phyloP scores from a whole-genome alignment of 805 yeast species.

The Starmerella sp. region DNA sequence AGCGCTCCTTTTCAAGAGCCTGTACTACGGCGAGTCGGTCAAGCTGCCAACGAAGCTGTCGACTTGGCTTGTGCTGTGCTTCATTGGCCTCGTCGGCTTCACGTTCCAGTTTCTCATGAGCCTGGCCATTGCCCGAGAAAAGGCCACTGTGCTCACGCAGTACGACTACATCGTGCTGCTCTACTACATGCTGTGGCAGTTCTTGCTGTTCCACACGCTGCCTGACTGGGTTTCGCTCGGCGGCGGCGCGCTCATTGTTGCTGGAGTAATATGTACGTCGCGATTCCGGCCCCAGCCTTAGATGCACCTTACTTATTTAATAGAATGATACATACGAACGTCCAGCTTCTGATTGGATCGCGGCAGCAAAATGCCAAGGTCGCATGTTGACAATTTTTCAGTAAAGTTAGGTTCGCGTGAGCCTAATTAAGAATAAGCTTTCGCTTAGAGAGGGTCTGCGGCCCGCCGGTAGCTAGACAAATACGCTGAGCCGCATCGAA shows the following conservation, averaged over 20 bases:
- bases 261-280: constrained; percentile 7
- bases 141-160: constrained; percentile 62
- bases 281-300: constrained; percentile 21
- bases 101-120: constrained; percentile 68
- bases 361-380: not conserved
- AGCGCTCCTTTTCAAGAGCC: constrained; percentile 24
- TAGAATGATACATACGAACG: no score
- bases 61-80: constrained; percentile 46
- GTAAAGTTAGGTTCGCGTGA: not conserved
- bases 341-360: no score
- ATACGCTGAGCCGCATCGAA: no score
- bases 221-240: constrained; percentile 58
- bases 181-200: constrained; percentile 67
- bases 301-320: not conserved
- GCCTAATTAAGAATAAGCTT: not conserved
- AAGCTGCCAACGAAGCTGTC: not conserved
- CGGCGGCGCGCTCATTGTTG: constrained; percentile 59
- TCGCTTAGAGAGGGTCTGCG: not conserved
- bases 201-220: constrained; percentile 53
- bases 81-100: constrained; percentile 69
- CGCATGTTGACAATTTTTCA: not conserved
- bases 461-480: no score
- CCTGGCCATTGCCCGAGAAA: constrained; percentile 70
- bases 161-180: constrained; percentile 66
- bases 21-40: not conserved